phyloP scores from a whole-genome alignment of 495 filamentous ascomycete species.

The Trichocladium antarcticum region DNA sequence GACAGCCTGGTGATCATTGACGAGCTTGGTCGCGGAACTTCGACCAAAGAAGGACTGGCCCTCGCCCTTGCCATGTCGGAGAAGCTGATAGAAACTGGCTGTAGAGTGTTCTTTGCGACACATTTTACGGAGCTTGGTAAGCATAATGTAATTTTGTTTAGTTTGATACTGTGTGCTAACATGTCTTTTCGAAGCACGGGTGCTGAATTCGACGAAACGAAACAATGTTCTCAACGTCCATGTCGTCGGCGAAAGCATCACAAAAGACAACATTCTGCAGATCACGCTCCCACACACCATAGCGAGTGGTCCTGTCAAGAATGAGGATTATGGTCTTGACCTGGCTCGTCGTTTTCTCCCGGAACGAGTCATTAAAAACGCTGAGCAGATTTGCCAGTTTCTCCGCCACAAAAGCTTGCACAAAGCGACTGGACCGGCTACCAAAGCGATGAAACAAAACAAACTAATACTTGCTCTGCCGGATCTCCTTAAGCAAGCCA shows the following conservation, averaged over 20 bases:
- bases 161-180: not conserved
- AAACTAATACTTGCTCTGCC: constrained; percentile 64
- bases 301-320: constrained; percentile 53
- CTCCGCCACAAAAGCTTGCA: constrained; percentile 42
- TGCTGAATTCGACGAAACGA: constrained; percentile 50
- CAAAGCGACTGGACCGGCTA: constrained; percentile 48
- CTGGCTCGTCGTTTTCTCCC: constrained; percentile 72
- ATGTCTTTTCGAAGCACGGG: constrained; percentile 39
- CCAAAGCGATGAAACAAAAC: constrained; percentile 14
- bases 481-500: constrained; percentile 63
- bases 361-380: constrained; percentile 50
- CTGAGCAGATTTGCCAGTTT: constrained; percentile 50
- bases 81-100: constrained; percentile 62
- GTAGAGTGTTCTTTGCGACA: constrained; percentile 83
- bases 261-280: constrained; percentile 30
- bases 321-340: constrained; percentile 67
- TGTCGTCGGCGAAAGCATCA: constrained; percentile 53
- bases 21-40: constrained; percentile 87
- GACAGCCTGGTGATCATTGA: constrained; percentile 78
- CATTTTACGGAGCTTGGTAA: constrained; percentile 72
- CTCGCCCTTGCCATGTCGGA: constrained; percentile 86
- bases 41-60: constrained; percentile 74
- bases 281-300: constrained; percentile 87
- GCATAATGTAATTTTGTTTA: constrained; percentile 5
- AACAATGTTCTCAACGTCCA: constrained; percentile 72